Evolutionary conservation across 768 basidiomycete genomes (phyloP).

Genomic region (Lyophyllum shimeji): DNA sequence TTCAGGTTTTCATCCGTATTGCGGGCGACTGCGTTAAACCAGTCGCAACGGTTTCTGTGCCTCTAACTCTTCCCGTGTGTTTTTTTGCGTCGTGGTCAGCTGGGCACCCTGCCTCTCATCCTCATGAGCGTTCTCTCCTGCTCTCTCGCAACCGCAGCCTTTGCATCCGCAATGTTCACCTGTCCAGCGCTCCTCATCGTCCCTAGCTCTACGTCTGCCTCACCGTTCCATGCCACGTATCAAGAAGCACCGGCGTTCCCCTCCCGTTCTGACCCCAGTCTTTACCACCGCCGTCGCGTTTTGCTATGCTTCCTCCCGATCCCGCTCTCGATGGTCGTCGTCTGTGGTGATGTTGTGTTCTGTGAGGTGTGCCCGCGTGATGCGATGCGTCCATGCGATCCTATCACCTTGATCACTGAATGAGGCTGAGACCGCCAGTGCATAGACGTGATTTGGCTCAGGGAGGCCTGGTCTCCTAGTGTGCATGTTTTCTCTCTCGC

Average conservation of each 20-base stretch:
- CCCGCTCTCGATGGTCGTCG: neutral
- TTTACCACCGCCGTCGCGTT: neutral
- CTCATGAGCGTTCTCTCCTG: conserved; percentile 8
- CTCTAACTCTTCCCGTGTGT: too few relatives aligned
- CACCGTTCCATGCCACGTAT: neutral
- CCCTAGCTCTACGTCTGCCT: neutral
- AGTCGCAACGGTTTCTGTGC: too few relatives aligned
- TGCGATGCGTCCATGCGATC: too few relatives aligned
- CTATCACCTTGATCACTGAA: too few relatives aligned
- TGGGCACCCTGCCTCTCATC: conserved; percentile 2
- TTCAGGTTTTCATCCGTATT: neutral
- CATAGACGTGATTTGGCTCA: too few relatives aligned
- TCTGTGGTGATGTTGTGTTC: too few relatives aligned
- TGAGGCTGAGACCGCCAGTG: too few relatives aligned
- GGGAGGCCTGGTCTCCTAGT: too few relatives aligned
- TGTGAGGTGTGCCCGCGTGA: too few relatives aligned
- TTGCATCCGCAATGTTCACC: neutral
- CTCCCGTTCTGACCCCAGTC: neutral
- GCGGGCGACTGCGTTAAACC: too few relatives aligned
- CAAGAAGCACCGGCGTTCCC: neutral
- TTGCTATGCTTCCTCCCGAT: neutral
- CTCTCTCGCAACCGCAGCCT: neutral
- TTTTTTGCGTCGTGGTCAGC: too few relatives aligned
- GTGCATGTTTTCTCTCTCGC: too few relatives aligned
- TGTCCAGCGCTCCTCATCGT: neutral